These are phyloP conservation scores for Citrus sp. DNA, from an alignment of 345 rosid genomes.

Conservation along the genomic window DNA sequence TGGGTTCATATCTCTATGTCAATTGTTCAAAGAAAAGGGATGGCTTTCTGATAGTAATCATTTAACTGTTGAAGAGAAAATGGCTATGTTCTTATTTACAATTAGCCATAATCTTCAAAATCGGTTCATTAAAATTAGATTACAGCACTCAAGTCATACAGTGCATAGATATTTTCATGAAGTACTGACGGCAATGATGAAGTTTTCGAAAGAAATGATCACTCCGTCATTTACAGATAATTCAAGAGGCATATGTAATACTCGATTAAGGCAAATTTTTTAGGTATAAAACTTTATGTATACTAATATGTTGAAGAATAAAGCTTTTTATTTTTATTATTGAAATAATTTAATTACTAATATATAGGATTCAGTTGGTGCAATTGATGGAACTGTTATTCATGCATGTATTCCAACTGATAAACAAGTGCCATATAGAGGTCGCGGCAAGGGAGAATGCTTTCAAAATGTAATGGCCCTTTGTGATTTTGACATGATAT, in stretches of 20 bases:
- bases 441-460: not conserved
- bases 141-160: not conserved
- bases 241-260: not conserved
- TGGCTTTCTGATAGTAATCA: not conserved
- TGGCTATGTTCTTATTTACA: not conserved
- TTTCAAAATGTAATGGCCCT: not conserved
- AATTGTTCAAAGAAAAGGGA: not conserved
- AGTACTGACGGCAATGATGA: too few relatives aligned
- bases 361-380: too few relatives aligned
- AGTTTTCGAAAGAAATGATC: not conserved
- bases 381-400: not conserved
- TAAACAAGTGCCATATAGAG: too few relatives aligned
- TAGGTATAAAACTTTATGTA: not conserved
- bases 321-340: too few relatives aligned
- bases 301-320: too few relatives aligned
- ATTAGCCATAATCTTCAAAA: not conserved
- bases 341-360: not conserved
- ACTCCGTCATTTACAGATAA: not conserved
- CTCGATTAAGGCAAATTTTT: not conserved
- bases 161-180: not conserved
- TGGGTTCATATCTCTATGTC: not conserved
- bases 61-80: not conserved
- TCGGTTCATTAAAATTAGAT: not conserved
- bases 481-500: not conserved
- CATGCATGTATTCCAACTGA: not conserved